These are phyloP conservation scores for Omphalea diandra DNA, from an alignment of 441 rosid genomes.

Conservation along the genomic window DNA sequence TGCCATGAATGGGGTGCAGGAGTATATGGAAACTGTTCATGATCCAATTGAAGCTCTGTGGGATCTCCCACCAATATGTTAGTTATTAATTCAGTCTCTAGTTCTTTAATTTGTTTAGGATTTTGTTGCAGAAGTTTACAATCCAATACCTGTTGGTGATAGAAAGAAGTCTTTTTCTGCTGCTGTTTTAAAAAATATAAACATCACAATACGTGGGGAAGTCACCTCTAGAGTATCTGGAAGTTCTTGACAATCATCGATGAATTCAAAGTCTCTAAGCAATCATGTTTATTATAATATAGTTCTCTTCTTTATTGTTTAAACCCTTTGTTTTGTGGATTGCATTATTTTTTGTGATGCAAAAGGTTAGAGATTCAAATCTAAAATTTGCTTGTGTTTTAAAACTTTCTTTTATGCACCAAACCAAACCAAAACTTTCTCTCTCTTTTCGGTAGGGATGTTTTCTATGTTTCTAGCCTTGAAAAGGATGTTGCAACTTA, in stretches of 20 bases:
- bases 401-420: neutral
- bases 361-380: neutral
- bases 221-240: neutral
- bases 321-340: neutral
- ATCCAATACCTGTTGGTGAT: conserved; percentile 11
- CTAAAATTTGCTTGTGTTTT: neutral
- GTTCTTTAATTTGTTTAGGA: too few relatives aligned
- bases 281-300: conserved; percentile 23
- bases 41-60: conserved; percentile 58
- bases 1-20: conserved; percentile 71
- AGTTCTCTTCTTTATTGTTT: conserved; percentile 1
- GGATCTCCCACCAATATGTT: conserved; percentile 71
- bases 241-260: conserved; percentile 11
- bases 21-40: conserved; percentile 48
- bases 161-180: conserved; percentile 8
- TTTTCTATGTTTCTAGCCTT: conserved; percentile 15
- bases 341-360: neutral
- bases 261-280: conserved; percentile 17
- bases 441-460: conserved; percentile 5
- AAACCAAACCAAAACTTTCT: neutral
- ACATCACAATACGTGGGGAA: conserved; percentile 8
- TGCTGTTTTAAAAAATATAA: neutral
- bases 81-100: too few relatives aligned
- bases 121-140: conserved; percentile 15
- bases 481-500: conserved; percentile 19